Base-by-base conservation (phyloP, 148 eudicot species). In the Bassia scoparia region DNA sequence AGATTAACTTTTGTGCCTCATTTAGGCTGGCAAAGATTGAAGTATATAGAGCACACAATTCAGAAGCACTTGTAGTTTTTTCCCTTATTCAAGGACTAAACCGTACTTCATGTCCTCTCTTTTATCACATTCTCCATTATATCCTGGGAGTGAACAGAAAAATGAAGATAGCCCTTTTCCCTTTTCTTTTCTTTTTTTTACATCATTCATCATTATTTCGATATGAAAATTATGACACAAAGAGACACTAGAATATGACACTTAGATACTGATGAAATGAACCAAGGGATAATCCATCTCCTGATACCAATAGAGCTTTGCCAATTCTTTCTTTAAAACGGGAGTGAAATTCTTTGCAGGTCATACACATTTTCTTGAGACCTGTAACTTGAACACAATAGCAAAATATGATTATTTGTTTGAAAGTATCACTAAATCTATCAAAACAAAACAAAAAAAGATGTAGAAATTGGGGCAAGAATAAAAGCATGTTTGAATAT, bases 21-120 rank as follows among this genome's bases (percentile, higher is more conserved):
- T 92, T 83, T 37, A 95, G 92, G 82, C 97, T 95, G 70, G 96
- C 85, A 76, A 95, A 96, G 74, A 95, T 91, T 95, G 98, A 63
- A 29, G 93, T 84, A 95, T 89, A 77, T 95, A 29, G 98, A 91
- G 62, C 98, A 91, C 70, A 89, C 83, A 68, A 89, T 91, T 91
- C 97, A 43, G 98, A 91, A 65, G 98, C 96, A 35, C 84, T 95
- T 95, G 86, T 95, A 95, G 16, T 91, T 87, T 72, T 95, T 70
- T 92, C 91, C 83, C 89, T 87, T 43, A 95, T 73, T 61, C 89
- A 96, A 15, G 96, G 79, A 82, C 89, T 75, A 79, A 95, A 95
- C 98, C 66, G 98, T 89, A 95, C 84, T 74, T 95, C 98, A 95
- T 95, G 83, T 91, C 98, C 97, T 82, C 97, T 78, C 98, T 76